Base-by-base conservation (phyloP, 768 basidiomycete species). In the Russula compacta region DNA sequence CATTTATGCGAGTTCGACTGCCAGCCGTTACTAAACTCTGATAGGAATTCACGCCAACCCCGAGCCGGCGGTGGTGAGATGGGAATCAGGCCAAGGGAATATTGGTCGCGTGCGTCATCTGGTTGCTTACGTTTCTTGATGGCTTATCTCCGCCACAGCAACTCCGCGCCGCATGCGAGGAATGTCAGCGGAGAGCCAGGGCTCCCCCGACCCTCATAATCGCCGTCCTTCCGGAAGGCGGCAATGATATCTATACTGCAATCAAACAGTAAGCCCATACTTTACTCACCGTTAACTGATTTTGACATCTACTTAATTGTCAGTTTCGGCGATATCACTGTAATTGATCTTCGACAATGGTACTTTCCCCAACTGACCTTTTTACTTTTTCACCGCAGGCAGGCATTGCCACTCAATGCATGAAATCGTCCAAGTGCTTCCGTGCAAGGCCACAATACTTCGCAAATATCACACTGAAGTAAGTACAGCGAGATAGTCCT, bases 391-490 rank as follows among this genome's bases (percentile, higher is more conserved):
- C 42, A 44, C 52, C 24, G 35, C 10, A 64, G 83, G 77, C 79
- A 66, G 89, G 89, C n/a, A 82, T 89, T 7, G 81, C 88, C 0
- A 90, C 89, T 0, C 89, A 92, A 60, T 92, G 89, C 67, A 66
- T 92, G 65, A 87, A 86, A 69, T 76, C 77, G 11, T 71, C 67
- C 6, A 89, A 90, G 67, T 85, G 84, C 67, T 77, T 72, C 63
- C 73, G 79, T 3, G 88, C 86, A 0, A 89, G 83, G 61, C 70
- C 79, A 0, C 89, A 91, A 62, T 92, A 91, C 66, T 92, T 78
- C 60, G 89, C 87, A 1, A 92, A 92, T 64, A 85, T 90, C 11
- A 83, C 81, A 65, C 71, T 92, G 29, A 91, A 92, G 89, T 89
- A 60, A 81, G 72, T 11, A 10, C 17, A 12, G 35, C 35, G 15